These are phyloP conservation scores for Arachis monticola DNA, from an alignment of 331 rosid genomes.

Conservation along the genomic window DNA sequence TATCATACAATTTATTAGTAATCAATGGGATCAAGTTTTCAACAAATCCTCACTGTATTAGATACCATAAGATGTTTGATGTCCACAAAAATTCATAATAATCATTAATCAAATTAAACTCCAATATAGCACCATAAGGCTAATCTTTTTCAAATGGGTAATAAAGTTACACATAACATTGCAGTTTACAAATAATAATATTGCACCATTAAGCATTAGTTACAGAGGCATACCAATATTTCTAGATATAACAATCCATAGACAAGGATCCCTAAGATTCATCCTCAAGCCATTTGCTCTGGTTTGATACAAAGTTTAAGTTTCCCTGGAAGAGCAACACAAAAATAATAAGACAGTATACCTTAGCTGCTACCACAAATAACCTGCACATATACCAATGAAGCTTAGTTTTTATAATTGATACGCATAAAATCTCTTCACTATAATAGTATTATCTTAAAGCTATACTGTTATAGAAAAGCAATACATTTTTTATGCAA, in stretches of 20 bases:
- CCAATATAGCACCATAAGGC: neutral
- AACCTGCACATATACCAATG: too few relatives aligned
- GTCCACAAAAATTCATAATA: constrained; percentile 1
- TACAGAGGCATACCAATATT: constrained; percentile 54
- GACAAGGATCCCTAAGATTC: constrained; percentile 48
- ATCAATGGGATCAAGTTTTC: constrained; percentile 10
- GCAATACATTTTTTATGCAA: too few relatives aligned
- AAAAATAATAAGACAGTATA: constrained; percentile 32
- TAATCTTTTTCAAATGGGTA: neutral
- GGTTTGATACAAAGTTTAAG: constrained; percentile 25
- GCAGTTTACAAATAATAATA: constrained; percentile 21
- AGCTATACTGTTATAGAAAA: too few relatives aligned
- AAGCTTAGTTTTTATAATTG: too few relatives aligned
- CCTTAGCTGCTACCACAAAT: too few relatives aligned
- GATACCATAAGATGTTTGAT: constrained; percentile 18
- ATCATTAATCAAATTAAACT: constrained; percentile 1
- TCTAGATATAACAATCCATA: constrained; percentile 62
- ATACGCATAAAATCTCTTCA: too few relatives aligned
- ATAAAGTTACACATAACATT: neutral
- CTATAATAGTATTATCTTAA: too few relatives aligned
- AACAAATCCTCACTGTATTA: neutral
- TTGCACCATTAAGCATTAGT: neutral
- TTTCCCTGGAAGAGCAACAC: constrained; percentile 54
- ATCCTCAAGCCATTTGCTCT: constrained; percentile 48
- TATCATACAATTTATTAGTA: neutral